Base-by-base conservation (phyloP, 192 early-diverging fungal species). In the Coemansia sp. region DNA sequence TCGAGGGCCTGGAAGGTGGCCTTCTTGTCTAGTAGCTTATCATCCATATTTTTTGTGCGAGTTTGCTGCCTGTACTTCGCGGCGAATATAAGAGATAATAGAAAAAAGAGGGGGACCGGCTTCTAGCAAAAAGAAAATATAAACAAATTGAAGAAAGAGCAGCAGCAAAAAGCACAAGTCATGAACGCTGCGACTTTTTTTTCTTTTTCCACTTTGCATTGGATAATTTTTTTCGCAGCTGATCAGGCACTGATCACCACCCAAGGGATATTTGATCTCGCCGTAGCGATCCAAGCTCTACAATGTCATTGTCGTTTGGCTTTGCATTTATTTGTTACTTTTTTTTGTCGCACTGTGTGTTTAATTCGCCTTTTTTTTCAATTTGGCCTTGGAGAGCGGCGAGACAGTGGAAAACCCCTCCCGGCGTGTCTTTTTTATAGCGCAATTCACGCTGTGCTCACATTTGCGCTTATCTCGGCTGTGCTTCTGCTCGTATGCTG, bases 1-100 rank as follows among this genome's bases (percentile, higher is more conserved):
- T 92, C 93, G n/a, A 96, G 81, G 7, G 81, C 62, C 55, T 64
- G 75, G 65, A 91, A 91, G 47, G 88, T 83, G 43, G 75, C 73
- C 64, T 78, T 34, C 44, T 76, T 73, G 43, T 89, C 88, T 49
- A 88, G 70, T 29, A 88, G 76, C 43, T 82, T 69, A 50, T 79
- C 74, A 50, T 84, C 82, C 77, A 79, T 84, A 27, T 27, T 1
- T 1, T 46, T 31, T 53, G 41, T 65, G 5, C n/a, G 12, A 50
- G 49, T 24, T 20, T 20, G 49, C 20, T 50, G 49, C 49, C 20
- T 33, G 38, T 70, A n/a, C 65, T 39, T 10, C 49, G 3, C 52
- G 60, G 8, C 16, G 62, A 39, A 41, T 40, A 24, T 55, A 34
- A 46, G 40, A 66, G 16, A 38, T 10, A 41, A 41, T n/a, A 27